Base-by-base conservation (phyloP, 495 filamentous ascomycete genomes). In the Polyplosphaeria fusca region DNA sequence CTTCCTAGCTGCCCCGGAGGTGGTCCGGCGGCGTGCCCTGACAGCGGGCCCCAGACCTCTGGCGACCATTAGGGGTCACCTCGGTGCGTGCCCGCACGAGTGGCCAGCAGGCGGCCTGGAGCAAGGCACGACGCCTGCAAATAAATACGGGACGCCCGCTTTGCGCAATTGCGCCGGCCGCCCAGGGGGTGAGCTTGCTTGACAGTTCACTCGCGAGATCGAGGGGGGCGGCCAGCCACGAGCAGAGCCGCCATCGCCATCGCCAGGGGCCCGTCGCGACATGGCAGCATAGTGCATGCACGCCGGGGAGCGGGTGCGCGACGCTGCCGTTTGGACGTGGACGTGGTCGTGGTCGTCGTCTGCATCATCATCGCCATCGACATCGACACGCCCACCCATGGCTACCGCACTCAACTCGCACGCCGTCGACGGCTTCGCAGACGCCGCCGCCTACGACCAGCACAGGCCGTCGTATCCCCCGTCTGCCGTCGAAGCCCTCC, bases 381-480 rank as follows among this genome's bases (percentile, higher is more conserved):
- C 50, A 18, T 7, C 5, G 12, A 46, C 25, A 47, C 27, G 13
- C 26, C 52, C 35, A 24, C 12, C 7, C 18, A 47, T 16, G n/a
- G 18, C 28, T 23, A 41, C 30, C 23, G 27, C 14, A 19, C 52
- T 63, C 24, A 52, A 54, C 32, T 42, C 52, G 2, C 52, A 60
- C 12, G 69, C 68, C 39, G 40, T 45, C 11, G 39, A 50, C 41
- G 83, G 83, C 42, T 86, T 88, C 64, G 70, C 76, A 39, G 68
- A 80, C 49, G 80, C 82, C 22, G 66, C 70, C 5, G 63, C 67
- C 28, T 86, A 88, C 60, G 83, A 87, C 62, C 58, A 72, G 41
- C 72, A 85, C 67, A 74, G 86, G 3, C 86, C 86, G 0, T 77
- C 79, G 0, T 87, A 86, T 62, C 77, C 78, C 3, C 50, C 73